Evolutionary conservation across 495 filamentous ascomycete genomes (phyloP).

Genomic region (Monascus purpureus): DNA sequence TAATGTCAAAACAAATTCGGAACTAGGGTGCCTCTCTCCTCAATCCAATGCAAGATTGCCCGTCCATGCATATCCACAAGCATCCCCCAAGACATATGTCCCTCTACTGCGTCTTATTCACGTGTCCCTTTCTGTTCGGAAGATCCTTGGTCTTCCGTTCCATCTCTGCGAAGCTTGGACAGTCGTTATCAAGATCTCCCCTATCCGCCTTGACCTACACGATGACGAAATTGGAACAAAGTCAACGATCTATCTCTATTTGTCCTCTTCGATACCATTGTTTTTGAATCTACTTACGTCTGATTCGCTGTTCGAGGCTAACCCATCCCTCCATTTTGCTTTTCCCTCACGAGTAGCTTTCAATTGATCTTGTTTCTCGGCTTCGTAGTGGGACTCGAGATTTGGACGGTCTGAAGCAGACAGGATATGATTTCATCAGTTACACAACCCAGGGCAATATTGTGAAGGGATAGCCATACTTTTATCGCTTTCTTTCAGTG

Average conservation of each 20-base stretch:
- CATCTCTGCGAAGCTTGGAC: conserved; percentile 33
- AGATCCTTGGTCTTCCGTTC: conserved; percentile 36
- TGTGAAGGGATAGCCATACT: not conserved
- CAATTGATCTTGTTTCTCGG: conserved; percentile 59
- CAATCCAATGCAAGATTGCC: too few species aligned
- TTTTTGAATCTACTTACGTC: conserved; percentile 33
- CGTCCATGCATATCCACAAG: too few species aligned
- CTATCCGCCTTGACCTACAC: conserved; percentile 53
- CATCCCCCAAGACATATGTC: too few species aligned
- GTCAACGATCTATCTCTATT: not conserved
- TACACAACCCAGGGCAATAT: not conserved
- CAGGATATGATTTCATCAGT: not conserved
- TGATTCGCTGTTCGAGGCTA: conserved; percentile 71
- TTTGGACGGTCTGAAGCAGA: conserved; percentile 27
- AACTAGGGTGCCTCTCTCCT: too few species aligned
- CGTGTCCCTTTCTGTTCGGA: conserved; percentile 8
- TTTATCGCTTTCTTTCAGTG: not conserved
- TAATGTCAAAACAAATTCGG: too few species aligned
- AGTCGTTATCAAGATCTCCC: conserved; percentile 30
- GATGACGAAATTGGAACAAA: not conserved
- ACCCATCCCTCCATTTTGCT: conserved; percentile 65
- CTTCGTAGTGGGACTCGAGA: conserved; percentile 38
- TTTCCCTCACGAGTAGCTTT: conserved; percentile 58
- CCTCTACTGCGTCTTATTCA: conserved; percentile 8
- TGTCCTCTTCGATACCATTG: not conserved